Evolutionary conservation across 1,139 yeast species (phyloP).

Genomic region (Kazachstania sp.): DNA sequence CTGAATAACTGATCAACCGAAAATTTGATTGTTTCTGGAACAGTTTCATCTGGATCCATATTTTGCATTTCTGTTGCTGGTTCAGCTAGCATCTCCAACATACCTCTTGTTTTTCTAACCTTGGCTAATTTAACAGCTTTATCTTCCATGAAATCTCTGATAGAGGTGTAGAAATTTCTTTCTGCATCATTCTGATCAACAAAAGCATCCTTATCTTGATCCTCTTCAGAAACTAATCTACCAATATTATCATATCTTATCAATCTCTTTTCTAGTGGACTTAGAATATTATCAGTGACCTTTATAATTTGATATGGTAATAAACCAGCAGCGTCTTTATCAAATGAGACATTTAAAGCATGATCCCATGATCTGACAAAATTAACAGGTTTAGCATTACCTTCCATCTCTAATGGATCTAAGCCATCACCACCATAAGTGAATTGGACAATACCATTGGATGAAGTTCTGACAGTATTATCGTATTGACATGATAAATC

Average conservation of each 20-base stretch:
- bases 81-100: constrained; percentile 38
- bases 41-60: constrained; percentile 42
- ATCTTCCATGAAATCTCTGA: constrained; percentile 50
- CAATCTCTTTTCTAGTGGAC: constrained; percentile 52
- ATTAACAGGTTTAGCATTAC: constrained; percentile 94
- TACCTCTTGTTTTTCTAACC: constrained; percentile 48
- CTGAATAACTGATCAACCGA: constrained; percentile 70
- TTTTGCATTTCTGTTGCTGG: constrained; percentile 37
- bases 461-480: constrained; percentile 87
- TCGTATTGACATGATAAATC: constrained; percentile 93
- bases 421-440: constrained; percentile 98
- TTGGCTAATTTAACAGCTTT: constrained; percentile 52
- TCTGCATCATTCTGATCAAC: constrained; percentile 84
- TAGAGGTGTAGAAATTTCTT: constrained; percentile 68
- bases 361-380: constrained; percentile 94
- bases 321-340: constrained; percentile 47
- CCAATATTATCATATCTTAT: constrained; percentile 71
- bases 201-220: constrained; percentile 43
- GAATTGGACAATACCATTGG: constrained; percentile 94
- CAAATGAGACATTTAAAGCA: constrained; percentile 63
- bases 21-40: constrained; percentile 31
- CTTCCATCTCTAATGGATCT: constrained; percentile 98
- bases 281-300: constrained; percentile 46
- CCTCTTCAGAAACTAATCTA: constrained; percentile 38
- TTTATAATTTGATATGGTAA: constrained; percentile 63